Evolutionary conservation across 73 alveolate species (phyloP), one percentile per base, ranked within the genome.

Genomic region (Paramecium biaurelia): DNA sequence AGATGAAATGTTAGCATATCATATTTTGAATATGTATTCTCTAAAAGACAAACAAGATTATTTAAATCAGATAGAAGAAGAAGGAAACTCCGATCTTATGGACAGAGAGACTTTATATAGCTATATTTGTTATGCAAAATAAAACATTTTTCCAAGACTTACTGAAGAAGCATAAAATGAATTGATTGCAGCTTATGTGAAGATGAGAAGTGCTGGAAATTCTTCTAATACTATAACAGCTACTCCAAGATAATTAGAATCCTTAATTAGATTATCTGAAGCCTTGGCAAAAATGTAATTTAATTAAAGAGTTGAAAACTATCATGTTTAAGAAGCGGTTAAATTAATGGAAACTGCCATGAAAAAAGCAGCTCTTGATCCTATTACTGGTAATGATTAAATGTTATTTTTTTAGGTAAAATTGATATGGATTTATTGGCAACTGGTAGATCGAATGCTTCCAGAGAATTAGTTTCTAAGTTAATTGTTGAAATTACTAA

Each of bases 181-280:
- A 63, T 93, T 96, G 57, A 95, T 97, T 26, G 85, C 93, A 28
- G 96, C 94, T 11, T 98, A 98, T 92, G 88, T 92, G 41, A 95
- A 95, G 18, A 96, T 98, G 99, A 93, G 99, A 76, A 92, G 93
- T 84, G 79, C 89, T 35, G 99, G 98, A 45, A 95, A 93, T 12
- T 93, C 97, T 8, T 95, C 93, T 24, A 98, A 98, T 58, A 98
- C 99, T 42, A 97, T 99, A 85, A 97, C 99, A 5, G 99, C 99
- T 32, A 99, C 99, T 20, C 99, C 99, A 7, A 93, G 99, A 45
- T 95, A 97, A 82, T 92, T 99, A 56, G 99, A 99, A 93, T 95
- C 99, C 7, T 59, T 98, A 89, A 99, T 99, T 82, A 93, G 99
- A 41, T 92, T 99, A 79, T 90, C 99, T 7, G 99, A 98, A 92